Evolutionary conservation across 768 basidiomycete species (phyloP), one percentile per base, ranked within the genome.

Genomic region (Cystofilobasidium capitatum): DNA sequence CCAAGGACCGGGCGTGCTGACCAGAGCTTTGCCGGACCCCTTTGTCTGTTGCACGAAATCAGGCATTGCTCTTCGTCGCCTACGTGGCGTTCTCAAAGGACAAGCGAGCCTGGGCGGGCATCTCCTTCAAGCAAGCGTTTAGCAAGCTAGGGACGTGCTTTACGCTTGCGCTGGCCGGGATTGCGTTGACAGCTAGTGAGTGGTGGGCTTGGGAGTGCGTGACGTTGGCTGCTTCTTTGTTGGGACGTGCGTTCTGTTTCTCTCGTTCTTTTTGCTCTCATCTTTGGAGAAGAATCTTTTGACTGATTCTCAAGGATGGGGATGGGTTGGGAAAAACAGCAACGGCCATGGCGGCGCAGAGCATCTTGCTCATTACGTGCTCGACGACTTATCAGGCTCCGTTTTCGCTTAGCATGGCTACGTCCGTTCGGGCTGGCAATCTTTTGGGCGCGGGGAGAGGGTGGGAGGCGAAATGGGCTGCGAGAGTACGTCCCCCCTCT

Each of bases 331-430:
- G 74, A 72, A 33, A 57, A 0, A 90, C 93, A 0, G 85, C 93
- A 1, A 82, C 84, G 7, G 79, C 83, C 9, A 83, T 99, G 3
- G 96, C 96, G 0, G 84, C 90, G 0, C 93, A 98, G 75, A 91
- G 89, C 0, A 86, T 97, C 1, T 80, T 98, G 16, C 80, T 72
- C 40, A 85, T 84, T 14, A 89, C 88, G 31, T 81, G 83, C 16
- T 88, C 86, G 0, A 84, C 82, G 3, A 86, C 86, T 1, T 93
- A 83, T 76, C 91, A 94, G 75, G 86, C 87, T 0, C 90, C 91
- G 0, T 91, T 64, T 8, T 37, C 55, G n/a, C 55, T 59, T 5
- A 59, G 57, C 7, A 64, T 69, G 24, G 61, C 68, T 1, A 65
- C 63, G 20, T 39, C 39, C 26, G 60, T 64, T 37, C 89, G 89